Base-by-base conservation (phyloP, 768 basidiomycete genomes). In the Mycena pura region DNA sequence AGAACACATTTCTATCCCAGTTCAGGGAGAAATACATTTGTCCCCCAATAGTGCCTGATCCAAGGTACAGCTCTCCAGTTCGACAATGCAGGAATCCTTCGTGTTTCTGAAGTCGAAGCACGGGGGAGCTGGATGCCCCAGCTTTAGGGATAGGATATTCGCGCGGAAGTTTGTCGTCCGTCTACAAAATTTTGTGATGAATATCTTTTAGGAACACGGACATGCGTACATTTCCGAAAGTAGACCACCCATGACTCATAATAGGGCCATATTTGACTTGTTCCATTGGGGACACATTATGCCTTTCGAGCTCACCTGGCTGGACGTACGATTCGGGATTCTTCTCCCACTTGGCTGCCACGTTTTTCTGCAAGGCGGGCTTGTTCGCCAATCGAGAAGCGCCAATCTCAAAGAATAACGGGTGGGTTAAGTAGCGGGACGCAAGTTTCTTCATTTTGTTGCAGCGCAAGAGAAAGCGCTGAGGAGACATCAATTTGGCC, bases 1-100 rank as follows among this genome's bases (percentile, higher is more conserved):
- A 75, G 44, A 77, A 85, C 5, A 82, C 80, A 62, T 86, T 83
- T 6, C 67, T 71, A 46, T 87, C 85, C 64, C 74, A 81, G 62
- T 53, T 77, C 5, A 75, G 41, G 14, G 65, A 54, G 24, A 85
- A 44, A 2, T 57, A 56, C 34, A 87, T 57, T 32, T 72, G 69
- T 29, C 76, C 68, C 2, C 62, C 66, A 5, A 65, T 68, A 2
- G 74, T 81, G 3, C 70, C 49, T 15, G 82, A 79, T 2, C 81
- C 79, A 0, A 85, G 74, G 63, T 84, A 85, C 59, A 83, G 68
- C 63, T 86, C 81, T 3, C 67, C 74, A 2, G 84, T 81, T 8
- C 82, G 79, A 51, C 76, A 74, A 34, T 77, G 81, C 13, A 86
- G 70, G 61, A 58, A 58, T 13, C 63, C 51, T 38, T 67, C 10